These are phyloP conservation scores for Prunus mira DNA, from an alignment of 306 rosid genomes.

Conservation along the genomic window DNA sequence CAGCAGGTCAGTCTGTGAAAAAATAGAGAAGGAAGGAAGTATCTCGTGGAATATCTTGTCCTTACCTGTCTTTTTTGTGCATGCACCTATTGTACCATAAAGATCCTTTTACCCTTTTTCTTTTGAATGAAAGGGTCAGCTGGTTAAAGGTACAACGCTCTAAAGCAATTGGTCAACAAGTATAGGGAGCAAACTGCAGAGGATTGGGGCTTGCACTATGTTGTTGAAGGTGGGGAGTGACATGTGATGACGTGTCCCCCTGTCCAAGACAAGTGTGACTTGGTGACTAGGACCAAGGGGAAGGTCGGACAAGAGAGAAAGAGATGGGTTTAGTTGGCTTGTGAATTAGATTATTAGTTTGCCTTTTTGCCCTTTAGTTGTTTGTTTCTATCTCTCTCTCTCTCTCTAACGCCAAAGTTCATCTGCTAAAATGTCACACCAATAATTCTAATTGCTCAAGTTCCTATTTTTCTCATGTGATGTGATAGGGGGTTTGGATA, in stretches of 20 bases:
- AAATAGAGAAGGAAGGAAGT: constrained; percentile 10
- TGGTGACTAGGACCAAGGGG: neutral
- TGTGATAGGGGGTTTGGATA: neutral
- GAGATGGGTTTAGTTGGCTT: neutral
- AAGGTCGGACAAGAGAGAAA: neutral
- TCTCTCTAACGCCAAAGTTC: neutral
- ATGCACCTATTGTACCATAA: neutral
- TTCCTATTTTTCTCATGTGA: neutral
- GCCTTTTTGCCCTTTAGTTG: neutral
- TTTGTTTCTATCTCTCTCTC: neutral
- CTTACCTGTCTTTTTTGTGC: neutral
- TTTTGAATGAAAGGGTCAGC: neutral
- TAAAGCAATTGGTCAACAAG: neutral
- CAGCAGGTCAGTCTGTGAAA: constrained; percentile 39
- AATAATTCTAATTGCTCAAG: neutral
- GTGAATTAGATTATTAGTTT: neutral
- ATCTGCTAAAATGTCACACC: neutral
- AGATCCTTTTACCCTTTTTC: neutral
- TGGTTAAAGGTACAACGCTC: neutral
- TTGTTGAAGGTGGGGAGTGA: neutral
- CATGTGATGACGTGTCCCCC: neutral
- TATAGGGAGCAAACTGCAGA: neutral
- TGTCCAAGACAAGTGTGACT: neutral
- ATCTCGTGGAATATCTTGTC: constrained; percentile 26
- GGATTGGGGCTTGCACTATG: neutral